A percentile compares a stretch with the other conserved stretches of the same genome.
Evolutionary conservation across 306 rosid species (phyloP).

Genomic region (Crotalaria pallida): DNA sequence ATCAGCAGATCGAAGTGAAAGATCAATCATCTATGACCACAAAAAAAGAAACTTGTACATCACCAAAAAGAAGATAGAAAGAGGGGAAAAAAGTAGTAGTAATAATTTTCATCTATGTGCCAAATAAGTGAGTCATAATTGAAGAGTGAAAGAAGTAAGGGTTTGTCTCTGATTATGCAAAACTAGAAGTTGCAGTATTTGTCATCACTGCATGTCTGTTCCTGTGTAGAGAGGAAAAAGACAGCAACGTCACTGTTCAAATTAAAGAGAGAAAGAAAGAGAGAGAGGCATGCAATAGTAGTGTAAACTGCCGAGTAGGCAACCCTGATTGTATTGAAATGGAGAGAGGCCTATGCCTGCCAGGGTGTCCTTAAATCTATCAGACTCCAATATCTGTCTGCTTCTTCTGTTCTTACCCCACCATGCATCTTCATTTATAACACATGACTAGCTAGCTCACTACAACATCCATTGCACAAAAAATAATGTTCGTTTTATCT

Average conservation of each 20-base stretch:
- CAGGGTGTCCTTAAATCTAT: too few relatives aligned
- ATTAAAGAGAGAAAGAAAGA: neutral
- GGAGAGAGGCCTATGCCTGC: neutral
- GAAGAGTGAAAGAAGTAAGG: constrained; percentile 37
- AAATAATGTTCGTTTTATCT: constrained; percentile 7
- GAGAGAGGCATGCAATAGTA: neutral
- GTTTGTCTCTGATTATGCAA: constrained; percentile 43
- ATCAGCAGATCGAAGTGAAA: neutral
- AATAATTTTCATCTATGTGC: constrained; percentile 15
- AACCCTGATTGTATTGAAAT: neutral
- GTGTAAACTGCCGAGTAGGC: neutral
- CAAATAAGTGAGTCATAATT: constrained; percentile 36
- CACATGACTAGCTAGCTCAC: too few relatives aligned
- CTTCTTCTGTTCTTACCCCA: neutral
- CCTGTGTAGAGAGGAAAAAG: constrained; percentile 12
- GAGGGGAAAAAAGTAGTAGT: neutral
- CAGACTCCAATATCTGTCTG: constrained; percentile 17
- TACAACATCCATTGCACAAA: neutral
- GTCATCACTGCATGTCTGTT: constrained; percentile 40
- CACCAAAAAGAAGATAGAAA: neutral
- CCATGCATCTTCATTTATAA: neutral
- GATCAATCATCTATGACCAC: neutral
- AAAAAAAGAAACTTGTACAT: neutral
- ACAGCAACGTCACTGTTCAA: constrained; percentile 7
- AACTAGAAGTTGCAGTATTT: constrained; percentile 40